Evolutionary conservation across 2,329 filamentous ascomycete genomes (phyloP).

Genomic region (Lithohypha guttulata): DNA sequence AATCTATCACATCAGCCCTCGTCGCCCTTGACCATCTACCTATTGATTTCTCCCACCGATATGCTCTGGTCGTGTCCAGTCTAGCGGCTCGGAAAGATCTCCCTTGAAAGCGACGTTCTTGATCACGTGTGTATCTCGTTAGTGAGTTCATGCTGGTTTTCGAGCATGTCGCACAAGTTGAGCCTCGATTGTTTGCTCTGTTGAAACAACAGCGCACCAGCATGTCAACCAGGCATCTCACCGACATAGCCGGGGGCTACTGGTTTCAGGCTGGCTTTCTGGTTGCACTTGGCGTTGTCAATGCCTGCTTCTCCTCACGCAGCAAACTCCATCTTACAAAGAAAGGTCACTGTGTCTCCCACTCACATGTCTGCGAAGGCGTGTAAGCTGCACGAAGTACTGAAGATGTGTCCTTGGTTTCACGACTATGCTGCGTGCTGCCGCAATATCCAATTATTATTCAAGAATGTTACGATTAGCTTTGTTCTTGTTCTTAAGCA

Average conservation of each 20-base stretch:
- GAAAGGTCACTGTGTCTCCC: not conserved
- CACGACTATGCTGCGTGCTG: not conserved
- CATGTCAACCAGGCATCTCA: not conserved
- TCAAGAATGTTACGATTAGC: not conserved
- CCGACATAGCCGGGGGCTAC: no score
- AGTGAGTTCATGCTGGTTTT: no score
- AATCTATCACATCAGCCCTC: not conserved
- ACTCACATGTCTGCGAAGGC: not conserved
- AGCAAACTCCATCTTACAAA: not conserved
- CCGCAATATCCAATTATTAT: constrained; percentile 1
- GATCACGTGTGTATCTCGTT: no score
- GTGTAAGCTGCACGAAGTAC: constrained; percentile 1
- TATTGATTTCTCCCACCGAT: not conserved
- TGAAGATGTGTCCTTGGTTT: not conserved
- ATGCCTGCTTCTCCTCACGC: not conserved
- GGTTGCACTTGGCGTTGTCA: not conserved
- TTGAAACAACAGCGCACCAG: not conserved
- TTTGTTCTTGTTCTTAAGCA: not conserved
- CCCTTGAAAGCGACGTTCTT: no score
- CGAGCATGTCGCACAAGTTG: not conserved
- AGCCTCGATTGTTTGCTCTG: not conserved
- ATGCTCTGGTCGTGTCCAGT: not conserved
- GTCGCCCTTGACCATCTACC: not conserved
- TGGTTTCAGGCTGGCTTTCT: not conserved
- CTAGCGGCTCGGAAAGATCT: no score